Evolutionary conservation across 1,284 basidiomycete species (phyloP), one percentile per base, ranked within the genome.

Genomic region (Thecaphora thlaspeos): DNA sequence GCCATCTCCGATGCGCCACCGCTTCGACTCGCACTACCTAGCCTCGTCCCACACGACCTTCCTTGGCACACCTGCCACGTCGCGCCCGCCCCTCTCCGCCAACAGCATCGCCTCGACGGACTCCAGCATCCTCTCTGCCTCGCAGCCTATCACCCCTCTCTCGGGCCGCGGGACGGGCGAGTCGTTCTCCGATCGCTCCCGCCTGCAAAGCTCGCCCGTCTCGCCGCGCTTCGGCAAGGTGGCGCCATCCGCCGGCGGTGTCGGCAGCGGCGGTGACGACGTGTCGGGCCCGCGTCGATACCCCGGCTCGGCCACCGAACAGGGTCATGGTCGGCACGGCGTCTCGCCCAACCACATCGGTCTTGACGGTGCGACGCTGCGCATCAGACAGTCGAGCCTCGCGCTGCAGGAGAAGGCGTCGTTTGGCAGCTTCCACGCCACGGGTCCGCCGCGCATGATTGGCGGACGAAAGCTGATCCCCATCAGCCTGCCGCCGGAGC

Each of bases 401-500:
- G n/a, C 4, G 24, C 21, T 63, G 45, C 55, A 63, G 17, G 41
- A 48, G 28, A 63, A 58, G 36, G 43, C 44, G 1, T 63, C 55
- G 32, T 41, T 43, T 28, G 26, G 26, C 26, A 11, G 26, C 26
- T 7, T 28, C 26, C 26, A 28, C 7, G 11, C 26, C 7, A 28
- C 11, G 26, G 26, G 45, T 55, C 11, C 51, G 52, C 28, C 45
- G 38, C 4, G 48, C 17, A 26, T 55, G 14, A 52, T 63, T 43
- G 58, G 58, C 22, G 61, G 61, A 4, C 48, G 61, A 7, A 61
- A 55, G 48, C 43, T 59, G 41, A 54, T 64, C 19, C 59, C 55
- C 14, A 61, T 66, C 55, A 61, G 52, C 37, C 37, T 66, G 17
- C 63, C 55, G 28, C 56, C 63, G n/a, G 55, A 55, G 2, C 34